Evolutionary conservation across 768 basidiomycete genomes (phyloP).

Genomic region (Boletus eberwhitei): DNA sequence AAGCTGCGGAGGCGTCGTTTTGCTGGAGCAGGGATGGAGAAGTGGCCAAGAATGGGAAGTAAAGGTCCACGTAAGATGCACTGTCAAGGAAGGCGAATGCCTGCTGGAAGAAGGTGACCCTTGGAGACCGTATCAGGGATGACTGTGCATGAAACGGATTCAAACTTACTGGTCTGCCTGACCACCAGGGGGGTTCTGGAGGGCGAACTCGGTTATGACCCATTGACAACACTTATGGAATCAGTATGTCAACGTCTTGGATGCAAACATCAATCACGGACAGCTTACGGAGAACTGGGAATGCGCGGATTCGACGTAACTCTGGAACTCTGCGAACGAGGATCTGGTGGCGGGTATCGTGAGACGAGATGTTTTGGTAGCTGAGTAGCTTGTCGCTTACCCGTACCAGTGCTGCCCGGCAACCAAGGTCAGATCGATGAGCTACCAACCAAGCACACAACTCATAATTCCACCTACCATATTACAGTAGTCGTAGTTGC

Average conservation of each 20-base stretch:
- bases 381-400: constrained; percentile 6
- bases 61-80: constrained; percentile 29
- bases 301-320: constrained; percentile 25
- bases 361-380: background rate
- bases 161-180: constrained; percentile 30
- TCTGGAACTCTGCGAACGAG: constrained; percentile 26
- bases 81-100: constrained; percentile 35
- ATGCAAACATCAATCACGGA: background rate
- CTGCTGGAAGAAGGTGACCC: constrained; percentile 31
- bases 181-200: constrained; percentile 28
- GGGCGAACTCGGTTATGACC: constrained; percentile 34
- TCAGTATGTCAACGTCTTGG: constrained; percentile 1
- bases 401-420: constrained; percentile 28
- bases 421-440: background rate
- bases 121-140: constrained; percentile 8
- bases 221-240: constrained; percentile 15
- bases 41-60: constrained; percentile 37
- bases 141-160: background rate
- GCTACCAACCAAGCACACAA: background rate
- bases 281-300: constrained; percentile 25
- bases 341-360: constrained; percentile 12
- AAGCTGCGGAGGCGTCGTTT: constrained; percentile 16
- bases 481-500: constrained; percentile 35
- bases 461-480: constrained; percentile 16
- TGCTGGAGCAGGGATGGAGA: constrained; percentile 21